phyloP scores from a whole-genome alignment of 169 alveolate species.

The Plasmodium relictum region DNA sequence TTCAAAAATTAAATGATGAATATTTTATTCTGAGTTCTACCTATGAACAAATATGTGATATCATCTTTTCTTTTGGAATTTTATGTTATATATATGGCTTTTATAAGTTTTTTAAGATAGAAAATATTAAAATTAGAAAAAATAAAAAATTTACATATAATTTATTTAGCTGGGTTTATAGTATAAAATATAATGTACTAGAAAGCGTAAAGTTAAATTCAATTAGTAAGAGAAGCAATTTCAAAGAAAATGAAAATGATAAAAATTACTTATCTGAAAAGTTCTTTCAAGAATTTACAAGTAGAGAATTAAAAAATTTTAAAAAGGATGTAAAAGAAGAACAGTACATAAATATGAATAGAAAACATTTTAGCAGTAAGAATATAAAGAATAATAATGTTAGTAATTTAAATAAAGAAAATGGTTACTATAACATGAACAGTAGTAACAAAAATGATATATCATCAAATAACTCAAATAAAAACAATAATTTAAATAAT shows the following conservation, averaged over 20 bases:
- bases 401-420: too few relatives aligned
- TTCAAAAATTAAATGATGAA: constrained; percentile 21
- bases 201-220: not conserved
- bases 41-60: constrained; percentile 51
- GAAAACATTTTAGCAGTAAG: too few relatives aligned
- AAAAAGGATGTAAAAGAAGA: not conserved
- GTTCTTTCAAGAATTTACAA: not conserved
- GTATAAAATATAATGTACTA: constrained; percentile 23
- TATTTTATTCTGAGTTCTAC: constrained; percentile 36
- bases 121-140: constrained; percentile 36
- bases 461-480: not conserved
- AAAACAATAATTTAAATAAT: not conserved
- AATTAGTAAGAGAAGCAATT: not conserved
- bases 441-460: too few relatives aligned
- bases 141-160: constrained; percentile 26
- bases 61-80: constrained; percentile 43
- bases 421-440: too few relatives aligned
- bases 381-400: too few relatives aligned
- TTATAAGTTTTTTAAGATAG: constrained; percentile 43
- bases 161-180: constrained; percentile 54
- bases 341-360: too few relatives aligned
- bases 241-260: constrained; percentile 5
- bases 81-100: constrained; percentile 51
- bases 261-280: not conserved
- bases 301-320: not conserved